These are phyloP conservation scores for Mucor circinelloides DNA, from an alignment of 371 early-diverging fungal species.

Conservation along the genomic window DNA sequence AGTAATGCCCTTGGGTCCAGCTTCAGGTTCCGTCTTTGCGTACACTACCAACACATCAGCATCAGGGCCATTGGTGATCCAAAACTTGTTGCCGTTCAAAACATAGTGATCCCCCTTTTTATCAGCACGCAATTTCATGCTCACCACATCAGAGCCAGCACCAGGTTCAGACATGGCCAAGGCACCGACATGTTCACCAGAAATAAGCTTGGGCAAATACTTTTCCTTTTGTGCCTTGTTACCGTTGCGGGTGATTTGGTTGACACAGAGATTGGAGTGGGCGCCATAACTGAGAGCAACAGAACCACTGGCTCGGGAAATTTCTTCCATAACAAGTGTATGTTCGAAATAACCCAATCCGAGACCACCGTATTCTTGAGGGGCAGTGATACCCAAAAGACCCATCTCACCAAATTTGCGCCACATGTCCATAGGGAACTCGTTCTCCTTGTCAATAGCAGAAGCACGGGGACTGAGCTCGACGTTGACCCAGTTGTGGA, in stretches of 20 bases:
- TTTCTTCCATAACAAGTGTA: slow-evolving; percentile 92
- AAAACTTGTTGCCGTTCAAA: slow-evolving; percentile 90
- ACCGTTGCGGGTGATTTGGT: slow-evolving; percentile 94
- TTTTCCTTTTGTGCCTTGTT: slow-evolving; percentile 87
- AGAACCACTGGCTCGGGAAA: slow-evolving; percentile 88
- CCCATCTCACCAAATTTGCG: slow-evolving; percentile 96
- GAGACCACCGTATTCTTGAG: slow-evolving; percentile 87
- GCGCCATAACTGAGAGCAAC: slow-evolving; percentile 96
- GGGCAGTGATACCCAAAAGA: slow-evolving; percentile 69
- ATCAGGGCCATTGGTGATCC: slow-evolving; percentile 98
- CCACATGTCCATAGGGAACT: slow-evolving; percentile 97
- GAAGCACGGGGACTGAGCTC: slow-evolving; percentile 88
- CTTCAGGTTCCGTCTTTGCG: slow-evolving; percentile 86
- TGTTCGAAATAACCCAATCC: slow-evolving; percentile 93
- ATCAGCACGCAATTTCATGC: slow-evolving; percentile 89
- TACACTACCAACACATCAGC: slow-evolving; percentile 94
- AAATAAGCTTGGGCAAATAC: slow-evolving; percentile 91
- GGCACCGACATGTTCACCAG: slow-evolving; percentile 92
- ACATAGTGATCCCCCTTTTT: slow-evolving; percentile 83
- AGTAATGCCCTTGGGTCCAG: slow-evolving; percentile 89
- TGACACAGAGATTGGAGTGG: slow-evolving; percentile 96
- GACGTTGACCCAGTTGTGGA: slow-evolving; percentile 76
- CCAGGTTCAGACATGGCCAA: slow-evolving; percentile 96
- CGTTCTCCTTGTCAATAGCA: slow-evolving; percentile 83
- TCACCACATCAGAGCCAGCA: slow-evolving; percentile 94